Conservation (phyloP, 2,329 filamentous ascomycete genomes). For the Exophiala sp. region DNA sequence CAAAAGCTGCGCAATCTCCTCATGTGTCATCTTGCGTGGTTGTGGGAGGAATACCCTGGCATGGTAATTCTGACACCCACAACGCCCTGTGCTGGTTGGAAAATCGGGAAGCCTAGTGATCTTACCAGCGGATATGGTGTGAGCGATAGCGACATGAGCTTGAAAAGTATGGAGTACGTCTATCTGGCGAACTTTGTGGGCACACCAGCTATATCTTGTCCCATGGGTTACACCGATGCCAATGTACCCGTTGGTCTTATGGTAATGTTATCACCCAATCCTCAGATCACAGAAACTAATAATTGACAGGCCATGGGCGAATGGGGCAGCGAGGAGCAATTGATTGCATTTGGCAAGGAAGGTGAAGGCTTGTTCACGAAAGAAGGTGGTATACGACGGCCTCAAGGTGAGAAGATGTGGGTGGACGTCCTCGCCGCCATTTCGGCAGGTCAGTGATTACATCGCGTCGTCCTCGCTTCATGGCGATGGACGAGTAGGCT, state of each 20-base stretch:
- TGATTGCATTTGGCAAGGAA: conserved; percentile 50
- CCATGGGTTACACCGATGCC: conserved; percentile 63
- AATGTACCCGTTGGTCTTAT: conserved; percentile 53
- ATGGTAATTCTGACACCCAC: conserved; percentile 78
- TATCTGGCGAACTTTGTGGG: conserved; percentile 82
- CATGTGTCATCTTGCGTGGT: conserved; percentile 71
- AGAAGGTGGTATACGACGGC: conserved; percentile 36
- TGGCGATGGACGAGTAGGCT: conserved; percentile 52
- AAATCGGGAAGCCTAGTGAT: conserved; percentile 62
- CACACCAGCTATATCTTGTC: conserved; percentile 69
- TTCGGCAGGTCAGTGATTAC: conserved; percentile 20
- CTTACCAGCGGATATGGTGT: conserved; percentile 55
- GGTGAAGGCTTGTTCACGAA: conserved; percentile 35
- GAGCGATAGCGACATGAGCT: conserved; percentile 66
- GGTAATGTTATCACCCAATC: conserved; percentile 28
- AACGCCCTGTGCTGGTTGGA: conserved; percentile 72
- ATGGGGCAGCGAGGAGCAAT: conserved; percentile 51
- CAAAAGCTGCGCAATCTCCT: conserved; percentile 70
- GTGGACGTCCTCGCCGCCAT: conserved; percentile 42
- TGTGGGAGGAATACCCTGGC: conserved; percentile 69
- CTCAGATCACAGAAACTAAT: neutral
- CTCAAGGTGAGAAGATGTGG: conserved; percentile 40
- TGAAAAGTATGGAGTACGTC: conserved; percentile 80
- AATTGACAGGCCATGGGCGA: conserved; percentile 45
- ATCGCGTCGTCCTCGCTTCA: conserved; percentile 79